phyloP scores from a whole-genome alignment of 169 alveolate genomes.

The Plasmodium vivax region DNA sequence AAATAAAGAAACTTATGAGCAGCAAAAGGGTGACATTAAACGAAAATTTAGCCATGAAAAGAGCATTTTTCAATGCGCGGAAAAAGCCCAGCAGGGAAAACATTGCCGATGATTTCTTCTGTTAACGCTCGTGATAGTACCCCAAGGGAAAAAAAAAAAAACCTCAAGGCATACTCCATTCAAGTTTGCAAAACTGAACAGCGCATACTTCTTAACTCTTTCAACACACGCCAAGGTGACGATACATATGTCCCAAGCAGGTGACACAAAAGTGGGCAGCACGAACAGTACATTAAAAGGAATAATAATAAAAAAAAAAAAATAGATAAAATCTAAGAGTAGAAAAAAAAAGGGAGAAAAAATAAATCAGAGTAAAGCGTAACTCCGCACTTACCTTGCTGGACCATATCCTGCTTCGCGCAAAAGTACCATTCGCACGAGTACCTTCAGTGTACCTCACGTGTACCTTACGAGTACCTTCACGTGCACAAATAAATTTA shows the following conservation, averaged over 20 bases:
- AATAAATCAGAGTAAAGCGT: not conserved
- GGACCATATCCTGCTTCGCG: not conserved
- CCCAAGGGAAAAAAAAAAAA: not conserved
- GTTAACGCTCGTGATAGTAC: constrained; percentile 25
- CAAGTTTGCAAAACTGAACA: not conserved
- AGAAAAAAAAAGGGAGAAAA: not conserved
- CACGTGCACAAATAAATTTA: no score
- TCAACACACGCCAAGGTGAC: not conserved
- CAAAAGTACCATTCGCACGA: not conserved
- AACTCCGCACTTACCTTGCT: not conserved
- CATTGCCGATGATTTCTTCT: constrained; percentile 43
- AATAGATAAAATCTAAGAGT: not conserved
- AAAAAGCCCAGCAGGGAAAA: not conserved
- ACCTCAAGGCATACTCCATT: not conserved
- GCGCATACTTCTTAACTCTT: not conserved
- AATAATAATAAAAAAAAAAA: constrained; percentile 22
- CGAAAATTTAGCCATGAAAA: constrained; percentile 48
- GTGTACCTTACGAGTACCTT: no score
- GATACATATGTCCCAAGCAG: not conserved
- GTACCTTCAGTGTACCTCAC: not conserved
- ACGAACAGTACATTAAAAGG: not conserved
- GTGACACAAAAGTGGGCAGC: not conserved
- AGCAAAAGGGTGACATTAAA: constrained; percentile 59
- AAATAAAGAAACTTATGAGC: constrained; percentile 45
- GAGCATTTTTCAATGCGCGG: constrained; percentile 43